phyloP scores from a whole-genome alignment of 176 grass and related monocot species.

The Lolium multiflorum region DNA sequence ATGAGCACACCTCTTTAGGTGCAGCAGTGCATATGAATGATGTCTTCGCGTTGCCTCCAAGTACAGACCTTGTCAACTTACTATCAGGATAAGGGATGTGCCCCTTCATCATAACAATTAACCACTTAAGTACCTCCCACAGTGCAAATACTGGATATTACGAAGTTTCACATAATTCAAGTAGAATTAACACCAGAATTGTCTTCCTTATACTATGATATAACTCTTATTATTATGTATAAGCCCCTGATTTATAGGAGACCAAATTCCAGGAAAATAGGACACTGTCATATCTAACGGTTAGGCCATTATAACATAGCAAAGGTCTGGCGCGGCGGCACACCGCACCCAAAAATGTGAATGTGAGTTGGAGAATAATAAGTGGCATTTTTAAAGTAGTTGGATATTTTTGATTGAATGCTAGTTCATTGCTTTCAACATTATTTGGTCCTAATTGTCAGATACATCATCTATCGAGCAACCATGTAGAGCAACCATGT shows the following conservation, averaged over 20 bases:
- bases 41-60: slow-evolving; percentile 98
- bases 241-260: not conserved
- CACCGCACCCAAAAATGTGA: too few relatives aligned
- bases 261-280: too few relatives aligned
- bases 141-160: not conserved
- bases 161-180: not conserved
- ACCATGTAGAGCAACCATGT: too few relatives aligned
- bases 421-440: too few relatives aligned
- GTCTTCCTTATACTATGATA: not conserved
- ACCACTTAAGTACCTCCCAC: slow-evolving; percentile 3
- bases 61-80: slow-evolving; percentile 89
- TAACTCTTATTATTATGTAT: slow-evolving; percentile 12
- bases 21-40: slow-evolving; percentile 95
- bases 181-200: not conserved
- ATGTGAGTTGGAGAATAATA: too few relatives aligned
- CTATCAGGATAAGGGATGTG: slow-evolving; percentile 99
- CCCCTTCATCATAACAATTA: slow-evolving; percentile 65
- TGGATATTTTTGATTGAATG: too few relatives aligned
- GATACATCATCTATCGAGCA: too few relatives aligned
- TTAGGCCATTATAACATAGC: too few relatives aligned
- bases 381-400: too few relatives aligned
- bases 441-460: too few relatives aligned
- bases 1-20: slow-evolving; percentile 76
- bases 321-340: too few relatives aligned
- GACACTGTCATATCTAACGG: too few relatives aligned